Percentiles rank a stretch among this genome's conserved stretches.
These are phyloP conservation scores for Colletotrichum incanum DNA, from an alignment of 2,329 filamentous ascomycete genomes.

Conservation along the genomic window DNA sequence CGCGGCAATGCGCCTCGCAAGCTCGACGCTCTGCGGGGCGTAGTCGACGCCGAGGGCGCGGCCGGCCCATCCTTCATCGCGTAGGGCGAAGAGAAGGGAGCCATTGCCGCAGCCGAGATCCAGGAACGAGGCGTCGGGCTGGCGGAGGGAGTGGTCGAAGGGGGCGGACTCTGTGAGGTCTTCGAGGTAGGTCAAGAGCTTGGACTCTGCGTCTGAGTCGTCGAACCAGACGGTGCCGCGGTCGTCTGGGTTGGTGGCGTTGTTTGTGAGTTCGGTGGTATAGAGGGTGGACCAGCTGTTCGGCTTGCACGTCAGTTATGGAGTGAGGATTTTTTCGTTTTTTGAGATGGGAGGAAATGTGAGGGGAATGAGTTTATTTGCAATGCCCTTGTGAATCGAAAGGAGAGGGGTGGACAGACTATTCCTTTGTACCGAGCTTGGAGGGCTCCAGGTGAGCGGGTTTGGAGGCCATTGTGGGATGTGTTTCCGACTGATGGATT, in stretches of 20 bases:
- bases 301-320: slow-evolving; percentile 36
- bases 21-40: slow-evolving; percentile 79
- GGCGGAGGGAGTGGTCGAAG: slow-evolving; percentile 42
- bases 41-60: slow-evolving; percentile 92
- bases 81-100: slow-evolving; percentile 86
- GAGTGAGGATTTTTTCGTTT: background rate
- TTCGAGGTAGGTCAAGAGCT: slow-evolving; percentile 80
- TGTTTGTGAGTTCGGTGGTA: slow-evolving; percentile 78
- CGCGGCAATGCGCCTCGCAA: slow-evolving; percentile 76
- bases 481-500: background rate
- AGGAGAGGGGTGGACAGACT: slow-evolving; percentile 69
- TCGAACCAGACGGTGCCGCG: slow-evolving; percentile 97
- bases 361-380: slow-evolving; percentile 23
- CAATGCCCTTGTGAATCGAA: background rate
- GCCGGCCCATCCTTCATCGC: slow-evolving; percentile 76
- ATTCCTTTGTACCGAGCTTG: slow-evolving; percentile 89
- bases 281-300: slow-evolving; percentile 84
- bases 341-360: background rate
- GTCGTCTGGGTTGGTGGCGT: slow-evolving; percentile 80
- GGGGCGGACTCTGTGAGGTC: slow-evolving; percentile 41
- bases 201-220: slow-evolving; percentile 89
- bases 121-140: slow-evolving; percentile 71
- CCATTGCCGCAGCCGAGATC: slow-evolving; percentile 97
- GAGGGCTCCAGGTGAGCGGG: slow-evolving; percentile 83
- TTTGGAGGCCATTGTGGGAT: slow-evolving; percentile 49